These are phyloP conservation scores for Chrysochromulina parva DNA, from an alignment of 78 protist species.

Conservation along the genomic window DNA sequence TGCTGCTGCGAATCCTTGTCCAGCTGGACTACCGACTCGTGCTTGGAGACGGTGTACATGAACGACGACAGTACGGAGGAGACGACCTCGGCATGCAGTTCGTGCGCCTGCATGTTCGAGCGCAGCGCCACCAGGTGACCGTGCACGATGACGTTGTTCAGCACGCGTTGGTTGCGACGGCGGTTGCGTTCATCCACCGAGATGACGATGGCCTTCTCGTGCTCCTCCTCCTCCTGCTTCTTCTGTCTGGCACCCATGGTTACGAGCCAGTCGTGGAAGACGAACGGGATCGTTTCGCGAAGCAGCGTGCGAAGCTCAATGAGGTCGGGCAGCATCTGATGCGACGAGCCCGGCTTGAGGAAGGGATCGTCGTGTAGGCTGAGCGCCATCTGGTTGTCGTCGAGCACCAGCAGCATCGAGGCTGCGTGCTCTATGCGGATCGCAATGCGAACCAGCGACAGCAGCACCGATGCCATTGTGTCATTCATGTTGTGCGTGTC, in stretches of 20 bases:
- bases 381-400: not conserved
- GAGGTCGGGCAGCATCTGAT: not conserved
- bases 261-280: not conserved
- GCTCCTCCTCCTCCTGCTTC: no score
- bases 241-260: no score
- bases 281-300: not conserved
- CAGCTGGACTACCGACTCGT: no score
- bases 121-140: not conserved
- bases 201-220: no score
- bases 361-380: not conserved
- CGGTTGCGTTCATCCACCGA: no score
- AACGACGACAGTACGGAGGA: not conserved
- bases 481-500: no score
- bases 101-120: not conserved
- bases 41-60: not conserved
- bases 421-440: slow-evolving; percentile 23
- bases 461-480: not conserved
- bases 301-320: not conserved
- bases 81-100: not conserved
- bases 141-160: not conserved
- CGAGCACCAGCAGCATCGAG: not conserved
- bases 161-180: no score
- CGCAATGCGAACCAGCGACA: not conserved
- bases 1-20: no score
- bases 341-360: not conserved